Base-by-base conservation (phyloP, 2,329 filamentous ascomycete genomes). In the Verticillium tricorpus region DNA sequence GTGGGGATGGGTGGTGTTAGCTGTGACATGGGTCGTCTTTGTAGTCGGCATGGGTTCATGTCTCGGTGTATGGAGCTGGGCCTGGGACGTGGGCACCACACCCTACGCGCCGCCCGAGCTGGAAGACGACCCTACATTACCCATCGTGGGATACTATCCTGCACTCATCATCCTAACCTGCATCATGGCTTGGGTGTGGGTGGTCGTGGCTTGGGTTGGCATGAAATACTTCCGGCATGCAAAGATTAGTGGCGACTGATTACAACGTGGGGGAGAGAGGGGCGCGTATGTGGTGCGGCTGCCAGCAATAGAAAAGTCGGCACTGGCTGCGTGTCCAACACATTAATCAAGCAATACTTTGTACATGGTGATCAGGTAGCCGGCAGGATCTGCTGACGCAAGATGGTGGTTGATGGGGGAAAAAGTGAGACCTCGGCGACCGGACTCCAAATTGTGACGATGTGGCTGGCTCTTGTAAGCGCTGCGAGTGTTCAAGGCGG, bases 191-290 rank as follows among this genome's bases (percentile, higher is more conserved):
- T 99, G 95, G 95, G 92, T 98, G 6, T 99, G 95, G 95, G 95
- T 98, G 19, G 87, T 97, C 14, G 89, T 96, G 62, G 95, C 96
- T 12, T 99, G 95, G 95, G 89, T 98, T 57, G 95, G 95, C 28
- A 98, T 99, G 94, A 99, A 99, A 75, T 98, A 98, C 76, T 99
- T 99, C 73, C 88, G 93, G 68, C 95, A 99, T 80, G 94, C 95
- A 37, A 97, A 97, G 79, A 96, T 98, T 63, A 85, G 80, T 61
- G 83, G 83, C 35, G 85, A 87, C 71, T 91, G 68, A 77, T 28
- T 28, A 39, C 12, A n/a, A 40, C 5, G 34, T 35, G 34, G 34
- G 34, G 34, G 14, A 14, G 5, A 35, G 34, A 2, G 14, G 28
- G 28, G 28, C 28, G 28, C 6, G 34, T 14, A 35, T 35, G 2